Evolutionary conservation across 2,329 filamentous ascomycete genomes (phyloP), one percentile per base, ranked within the genome.

Genomic region (Clathrospora elynae): DNA sequence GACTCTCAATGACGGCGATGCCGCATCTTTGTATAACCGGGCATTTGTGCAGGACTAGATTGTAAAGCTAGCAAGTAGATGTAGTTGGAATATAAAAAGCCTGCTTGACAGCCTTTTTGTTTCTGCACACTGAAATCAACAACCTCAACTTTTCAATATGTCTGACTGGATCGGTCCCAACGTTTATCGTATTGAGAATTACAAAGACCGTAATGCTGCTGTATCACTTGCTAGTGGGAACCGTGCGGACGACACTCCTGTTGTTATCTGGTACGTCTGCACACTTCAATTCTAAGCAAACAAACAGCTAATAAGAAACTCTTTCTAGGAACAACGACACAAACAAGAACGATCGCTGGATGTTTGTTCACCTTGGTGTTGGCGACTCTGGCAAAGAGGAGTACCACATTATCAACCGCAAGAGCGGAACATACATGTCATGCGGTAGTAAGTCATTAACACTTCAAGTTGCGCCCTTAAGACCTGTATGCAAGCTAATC

Each of bases 161-260:
- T 32, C 30, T 20, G 30, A 32, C 30, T 32, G 30, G 30, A 22
- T 32, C 22, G 30, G 30, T 20, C 30, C 30, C 5, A 22, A 22
- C 16, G 16, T 32, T 18, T 32, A 32, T 18, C 30, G 30, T 5
- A 32, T 32, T 11, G 17, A 32, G 13, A 32, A 10, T 10, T n/a
- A 20, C 30, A 20, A 32, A 32, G 30, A 32, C 17, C 30, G 17
- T 18, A 32, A 32, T 6, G 22, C 17, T 12, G 30, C 30, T 16
- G 30, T 32, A 12, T 5, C 8, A 9, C 17, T 32, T 6, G 22
- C 19, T 12, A 18, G 22, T 18, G 17, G 17, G 6, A 32, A 10
- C 30, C 19, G 12, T n/a, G 17, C 2, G 5, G 30, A 32, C 3
- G 17, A n/a, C 13, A 18, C 30, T 3, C 6, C 18, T 20, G 30